Conservation (phyloP, 1,284 basidiomycete species). For the Tilletia horrida region DNA sequence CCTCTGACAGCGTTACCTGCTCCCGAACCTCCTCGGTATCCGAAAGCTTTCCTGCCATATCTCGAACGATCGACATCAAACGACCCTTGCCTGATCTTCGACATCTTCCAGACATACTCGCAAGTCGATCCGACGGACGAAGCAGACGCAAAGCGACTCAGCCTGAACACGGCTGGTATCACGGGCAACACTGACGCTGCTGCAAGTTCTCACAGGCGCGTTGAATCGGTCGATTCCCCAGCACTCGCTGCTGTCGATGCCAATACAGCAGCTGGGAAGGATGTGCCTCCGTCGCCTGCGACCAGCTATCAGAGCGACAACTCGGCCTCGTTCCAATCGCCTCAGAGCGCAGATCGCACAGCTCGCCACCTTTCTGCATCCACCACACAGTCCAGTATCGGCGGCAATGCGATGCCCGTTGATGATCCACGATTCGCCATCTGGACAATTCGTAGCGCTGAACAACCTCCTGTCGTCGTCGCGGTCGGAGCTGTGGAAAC, state of each 20-base stretch:
- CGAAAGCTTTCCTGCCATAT: constrained; percentile 2
- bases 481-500: constrained; percentile 23
- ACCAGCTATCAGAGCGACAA: too few relatives aligned
- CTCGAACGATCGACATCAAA: neutral
- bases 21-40: neutral
- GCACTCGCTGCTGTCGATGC: too few relatives aligned
- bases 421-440: constrained; percentile 45
- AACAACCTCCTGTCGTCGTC: constrained; percentile 24
- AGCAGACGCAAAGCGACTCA: constrained; percentile 7
- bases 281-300: neutral
- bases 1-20: neutral
- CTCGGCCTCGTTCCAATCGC: too few relatives aligned
- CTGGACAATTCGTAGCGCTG: constrained; percentile 35
- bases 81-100: constrained; percentile 8
- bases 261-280: neutral
- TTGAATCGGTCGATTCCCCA: neutral
- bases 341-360: neutral
- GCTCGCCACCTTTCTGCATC: neutral
- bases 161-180: neutral
- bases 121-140: neutral
- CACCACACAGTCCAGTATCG: constrained; percentile 1
- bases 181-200: neutral
- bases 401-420: neutral
- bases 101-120: constrained; percentile 11
- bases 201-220: neutral